Conservation (phyloP, 768 basidiomycete species). For the Hericium erinaceus region DNA sequence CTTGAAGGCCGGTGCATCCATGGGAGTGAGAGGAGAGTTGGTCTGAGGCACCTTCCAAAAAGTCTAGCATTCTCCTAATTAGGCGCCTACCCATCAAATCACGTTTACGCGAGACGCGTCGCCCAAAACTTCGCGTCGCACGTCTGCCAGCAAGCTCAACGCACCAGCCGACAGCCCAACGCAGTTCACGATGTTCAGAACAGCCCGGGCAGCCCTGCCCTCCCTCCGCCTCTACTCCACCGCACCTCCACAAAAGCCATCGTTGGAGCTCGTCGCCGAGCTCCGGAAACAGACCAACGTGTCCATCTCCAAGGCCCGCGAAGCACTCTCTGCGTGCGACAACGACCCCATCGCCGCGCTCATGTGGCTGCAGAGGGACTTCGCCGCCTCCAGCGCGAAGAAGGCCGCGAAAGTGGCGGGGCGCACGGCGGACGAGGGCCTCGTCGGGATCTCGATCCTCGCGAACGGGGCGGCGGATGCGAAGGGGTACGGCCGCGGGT, state of each 20-base stretch:
- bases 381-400: constrained; percentile 56
- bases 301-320: constrained; percentile 80
- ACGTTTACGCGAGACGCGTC: not conserved
- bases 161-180: not conserved
- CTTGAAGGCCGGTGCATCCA: constrained; percentile 34
- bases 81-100: not conserved
- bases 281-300: constrained; percentile 76
- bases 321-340: constrained; percentile 68
- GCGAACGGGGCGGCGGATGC: constrained; percentile 45
- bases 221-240: constrained; percentile 44
- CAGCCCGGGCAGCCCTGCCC: not conserved
- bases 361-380: constrained; percentile 73
- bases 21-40: not conserved
- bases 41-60: not conserved
- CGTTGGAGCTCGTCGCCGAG: constrained; percentile 74
- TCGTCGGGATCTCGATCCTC: constrained; percentile 69
- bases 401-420: constrained; percentile 79
- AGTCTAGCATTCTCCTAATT: not conserved
- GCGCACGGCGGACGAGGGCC: constrained; percentile 68
- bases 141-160: not conserved
- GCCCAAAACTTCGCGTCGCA: not conserved
- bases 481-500: constrained; percentile 27
- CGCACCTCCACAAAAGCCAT: constrained; percentile 37
- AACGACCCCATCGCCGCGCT: constrained; percentile 71
- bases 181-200: constrained; percentile 3